Evolutionary conservation across 1,284 basidiomycete genomes (phyloP).

Genomic region (Papiliotrema fonsecae): DNA sequence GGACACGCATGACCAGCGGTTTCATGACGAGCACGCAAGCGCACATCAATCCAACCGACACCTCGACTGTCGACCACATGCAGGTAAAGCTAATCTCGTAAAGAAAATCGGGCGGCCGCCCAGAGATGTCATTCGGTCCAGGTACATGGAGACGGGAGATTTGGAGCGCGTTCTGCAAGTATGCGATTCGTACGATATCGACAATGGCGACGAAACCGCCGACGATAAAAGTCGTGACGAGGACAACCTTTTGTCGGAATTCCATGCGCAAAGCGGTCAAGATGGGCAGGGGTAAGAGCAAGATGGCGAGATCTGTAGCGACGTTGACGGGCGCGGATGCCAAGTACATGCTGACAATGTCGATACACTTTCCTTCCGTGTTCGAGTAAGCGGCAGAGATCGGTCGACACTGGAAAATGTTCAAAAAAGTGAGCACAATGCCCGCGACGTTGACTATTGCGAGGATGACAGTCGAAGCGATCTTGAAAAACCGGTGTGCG

Average conservation of each 20-base stretch:
- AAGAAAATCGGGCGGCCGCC: constrained; percentile 28
- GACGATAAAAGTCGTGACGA: constrained; percentile 44
- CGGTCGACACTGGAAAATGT: constrained; percentile 45
- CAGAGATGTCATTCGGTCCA: constrained; percentile 7
- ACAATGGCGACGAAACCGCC: constrained; percentile 46
- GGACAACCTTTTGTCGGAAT: constrained; percentile 40
- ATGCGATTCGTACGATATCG: constrained; percentile 44
- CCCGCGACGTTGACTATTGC: constrained; percentile 41
- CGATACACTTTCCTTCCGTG: constrained; percentile 31
- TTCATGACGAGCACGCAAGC: constrained; percentile 45
- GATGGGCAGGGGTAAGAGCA: constrained; percentile 45
- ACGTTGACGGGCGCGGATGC: constrained; percentile 45
- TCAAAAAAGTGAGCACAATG: constrained; percentile 41
- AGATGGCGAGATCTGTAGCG: constrained; percentile 45
- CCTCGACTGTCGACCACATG: constrained; percentile 46
- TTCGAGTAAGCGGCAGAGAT: constrained; percentile 31
- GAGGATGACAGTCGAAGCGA: constrained; percentile 36
- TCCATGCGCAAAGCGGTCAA: constrained; percentile 45
- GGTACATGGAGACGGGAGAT: too few species aligned
- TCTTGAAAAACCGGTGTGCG: constrained; percentile 39
- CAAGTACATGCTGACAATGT: constrained; percentile 42
- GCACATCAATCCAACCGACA: constrained; percentile 43
- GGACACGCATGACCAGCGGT: constrained; percentile 38
- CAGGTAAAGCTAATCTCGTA: constrained; percentile 39
- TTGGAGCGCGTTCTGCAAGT: constrained; percentile 38